A percentile compares a stretch with the other conserved stretches of the same genome.
Evolutionary conservation across 2,329 filamentous ascomycete species (phyloP).

Genomic region (Verticillium tricorpus): DNA sequence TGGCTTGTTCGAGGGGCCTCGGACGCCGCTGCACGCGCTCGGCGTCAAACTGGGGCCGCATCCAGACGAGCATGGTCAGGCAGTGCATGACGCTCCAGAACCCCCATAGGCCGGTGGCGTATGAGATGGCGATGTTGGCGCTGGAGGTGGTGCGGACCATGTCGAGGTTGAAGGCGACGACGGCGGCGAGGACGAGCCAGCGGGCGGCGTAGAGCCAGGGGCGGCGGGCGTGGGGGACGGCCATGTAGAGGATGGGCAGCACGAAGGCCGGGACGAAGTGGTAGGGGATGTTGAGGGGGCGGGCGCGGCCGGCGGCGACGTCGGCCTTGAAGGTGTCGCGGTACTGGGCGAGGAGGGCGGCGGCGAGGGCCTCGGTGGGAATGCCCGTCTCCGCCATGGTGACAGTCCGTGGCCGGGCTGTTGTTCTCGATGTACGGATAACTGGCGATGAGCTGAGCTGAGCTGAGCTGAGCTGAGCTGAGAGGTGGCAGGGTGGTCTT

Average conservation of each 20-base stretch:
- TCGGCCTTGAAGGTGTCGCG: slow-evolving; percentile 29
- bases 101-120: slow-evolving; percentile 44
- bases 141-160: slow-evolving; percentile 40
- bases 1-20: neutral
- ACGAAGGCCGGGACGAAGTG: slow-evolving; percentile 41
- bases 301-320: slow-evolving; percentile 31
- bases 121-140: slow-evolving; percentile 45
- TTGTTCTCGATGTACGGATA: no score
- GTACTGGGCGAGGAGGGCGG: slow-evolving; percentile 23
- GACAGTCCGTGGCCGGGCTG: neutral
- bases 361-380: slow-evolving; percentile 8
- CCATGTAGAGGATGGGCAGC: slow-evolving; percentile 50
- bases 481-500: no score
- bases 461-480: no score
- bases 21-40: slow-evolving; percentile 39
- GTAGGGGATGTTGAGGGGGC: slow-evolving; percentile 50
- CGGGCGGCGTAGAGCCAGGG: slow-evolving; percentile 45
- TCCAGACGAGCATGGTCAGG: slow-evolving; percentile 47
- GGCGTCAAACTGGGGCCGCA: slow-evolving; percentile 51
- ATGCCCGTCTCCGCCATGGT: neutral
- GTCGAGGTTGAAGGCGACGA: slow-evolving; percentile 38
- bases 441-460: no score
- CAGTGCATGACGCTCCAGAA: slow-evolving; percentile 47
- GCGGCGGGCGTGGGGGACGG: slow-evolving; percentile 46
- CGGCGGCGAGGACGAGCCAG: slow-evolving; percentile 43